Base-by-base conservation (phyloP, 2,329 filamentous ascomycete species). In the Dryadomyces sulphureus region DNA sequence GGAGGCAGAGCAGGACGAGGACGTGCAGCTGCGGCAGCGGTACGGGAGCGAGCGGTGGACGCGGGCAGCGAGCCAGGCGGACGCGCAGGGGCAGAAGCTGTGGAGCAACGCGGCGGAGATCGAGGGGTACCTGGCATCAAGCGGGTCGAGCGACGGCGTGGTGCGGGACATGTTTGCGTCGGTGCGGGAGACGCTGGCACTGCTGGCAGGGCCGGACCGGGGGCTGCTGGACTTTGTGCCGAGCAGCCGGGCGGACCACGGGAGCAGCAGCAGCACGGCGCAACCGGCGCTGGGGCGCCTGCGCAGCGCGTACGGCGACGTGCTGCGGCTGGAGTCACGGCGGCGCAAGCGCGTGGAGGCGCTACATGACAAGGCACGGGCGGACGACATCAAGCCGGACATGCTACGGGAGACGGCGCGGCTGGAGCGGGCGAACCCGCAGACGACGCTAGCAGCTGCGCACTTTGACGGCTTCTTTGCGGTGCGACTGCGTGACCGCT, bases 391-490 rank as follows among this genome's bases (percentile, higher is more conserved):
- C 55, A 88, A 88, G 56, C 74, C 77, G 0, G 85, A 88, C 43
- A 81, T 98, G 4, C 69, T 94, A 20, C 75, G 75, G 42, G 89
- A 96, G 68, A 81, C 89, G 2, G 81, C 83, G 32, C 78, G 88
- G 8, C 69, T 96, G 12, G 92, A 96, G 64, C 78, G 89, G 40
- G 81, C 84, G 48, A 90, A 87, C 51, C 85, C 88, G 0, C 84
- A 84, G 63, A 88, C 89, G 34, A 76, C 79, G 11, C 82, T 98
- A 44, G 83, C 87, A 43, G 81, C 90, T 0, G 84, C 84, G 3
- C 88, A 95, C 56, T 96, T 98, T 57, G 92, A 98, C 56, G 76
- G 79, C 45, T 82, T 96, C 41, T 95, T 96, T 53, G 86, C 94
- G 55, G 73, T 79, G 53, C 78, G 88, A 1, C 73, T 98, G 2